Evolutionary conservation across 2,329 filamentous ascomycete species (phyloP), one percentile per base, ranked within the genome.

Genomic region (Talaromyces pinophilus): DNA sequence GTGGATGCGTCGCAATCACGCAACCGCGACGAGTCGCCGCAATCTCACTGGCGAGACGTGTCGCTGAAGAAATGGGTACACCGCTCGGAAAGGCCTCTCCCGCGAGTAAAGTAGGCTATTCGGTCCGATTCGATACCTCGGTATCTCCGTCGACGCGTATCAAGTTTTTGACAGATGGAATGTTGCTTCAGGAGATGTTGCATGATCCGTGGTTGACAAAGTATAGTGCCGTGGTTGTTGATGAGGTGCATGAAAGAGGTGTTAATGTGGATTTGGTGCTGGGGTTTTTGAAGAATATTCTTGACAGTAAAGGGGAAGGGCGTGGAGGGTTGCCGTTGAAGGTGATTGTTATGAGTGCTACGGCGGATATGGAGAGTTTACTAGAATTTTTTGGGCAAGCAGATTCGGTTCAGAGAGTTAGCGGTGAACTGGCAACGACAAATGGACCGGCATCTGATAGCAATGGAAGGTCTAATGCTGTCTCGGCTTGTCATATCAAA

Each of bases 161-260:
- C 79, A 98, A 98, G 75, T 99, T 93, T 72, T 82, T 99, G 69
- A 99, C 95, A 0, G 96, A 99, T 78, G 95, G 95, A 72, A 98
- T 97, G 89, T 83, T 99, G 62, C 83, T 99, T 15, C 93, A 98
- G 76, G 96, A 99, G 78, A 90, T 99, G 78, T 79, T 99, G 67
- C 86, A 90, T 63, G 95, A 99, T 76, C 92, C 92, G 0, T 84
- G 89, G 73, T 83, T 99, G 73, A 87, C 86, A 38, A 88, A 92
- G 74, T 99, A 99, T 76, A 96, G 92, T 73, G 93, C 90, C 3
- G 85, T 99, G 0, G 85, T 99, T 19, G 92, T 99, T 7, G 95
- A 99, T 78, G 95, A 99, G 78, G 95, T 99, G 13, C 95, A 99
- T 81, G 95, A 99, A 81, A 86, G 95, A 71, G 96, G 93, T 71